phyloP scores from a whole-genome alignment of 1,284 basidiomycete species.

The Albatrellus sp. region DNA sequence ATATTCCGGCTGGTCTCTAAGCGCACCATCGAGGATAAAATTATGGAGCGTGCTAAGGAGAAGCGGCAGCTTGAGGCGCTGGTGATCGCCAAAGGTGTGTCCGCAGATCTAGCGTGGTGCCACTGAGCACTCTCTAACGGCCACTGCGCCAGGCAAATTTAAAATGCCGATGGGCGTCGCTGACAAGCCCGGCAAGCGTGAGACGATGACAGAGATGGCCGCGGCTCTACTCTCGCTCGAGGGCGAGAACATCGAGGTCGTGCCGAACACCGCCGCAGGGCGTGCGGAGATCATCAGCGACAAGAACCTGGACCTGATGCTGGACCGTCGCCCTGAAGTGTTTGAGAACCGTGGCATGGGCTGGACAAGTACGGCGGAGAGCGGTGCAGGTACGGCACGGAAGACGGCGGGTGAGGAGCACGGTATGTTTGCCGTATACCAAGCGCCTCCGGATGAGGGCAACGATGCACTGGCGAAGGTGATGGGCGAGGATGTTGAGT shows the following conservation, averaged over 20 bases:
- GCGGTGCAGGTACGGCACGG: slow-evolving; percentile 14
- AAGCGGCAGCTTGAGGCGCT: slow-evolving; percentile 87
- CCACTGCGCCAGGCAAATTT: slow-evolving; percentile 51
- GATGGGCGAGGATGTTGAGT: slow-evolving; percentile 32
- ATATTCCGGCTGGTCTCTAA: slow-evolving; percentile 81
- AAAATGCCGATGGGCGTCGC: slow-evolving; percentile 44
- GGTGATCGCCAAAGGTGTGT: slow-evolving; percentile 80
- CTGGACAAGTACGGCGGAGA: slow-evolving; percentile 39
- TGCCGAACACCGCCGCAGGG: slow-evolving; percentile 56
- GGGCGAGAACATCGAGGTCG: slow-evolving; percentile 84
- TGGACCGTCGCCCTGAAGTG: slow-evolving; percentile 76
- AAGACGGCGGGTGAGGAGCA: slow-evolving; percentile 15
- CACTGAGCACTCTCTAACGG: slow-evolving; percentile 3
- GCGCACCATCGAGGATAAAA: slow-evolving; percentile 85
- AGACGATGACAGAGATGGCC: slow-evolving; percentile 72
- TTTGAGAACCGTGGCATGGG: slow-evolving; percentile 68
- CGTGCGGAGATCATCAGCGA: slow-evolving; percentile 70
- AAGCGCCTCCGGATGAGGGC: slow-evolving; percentile 55
- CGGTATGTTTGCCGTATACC: slow-evolving; percentile 77
- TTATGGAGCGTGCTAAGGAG: slow-evolving; percentile 81
- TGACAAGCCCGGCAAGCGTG: slow-evolving; percentile 30
- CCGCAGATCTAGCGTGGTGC: not conserved
- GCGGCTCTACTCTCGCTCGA: slow-evolving; percentile 73
- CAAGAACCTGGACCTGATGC: slow-evolving; percentile 63
- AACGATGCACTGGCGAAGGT: slow-evolving; percentile 66